phyloP scores from a whole-genome alignment of 768 basidiomycete species.

The Brasilioporus rufonigricans region DNA sequence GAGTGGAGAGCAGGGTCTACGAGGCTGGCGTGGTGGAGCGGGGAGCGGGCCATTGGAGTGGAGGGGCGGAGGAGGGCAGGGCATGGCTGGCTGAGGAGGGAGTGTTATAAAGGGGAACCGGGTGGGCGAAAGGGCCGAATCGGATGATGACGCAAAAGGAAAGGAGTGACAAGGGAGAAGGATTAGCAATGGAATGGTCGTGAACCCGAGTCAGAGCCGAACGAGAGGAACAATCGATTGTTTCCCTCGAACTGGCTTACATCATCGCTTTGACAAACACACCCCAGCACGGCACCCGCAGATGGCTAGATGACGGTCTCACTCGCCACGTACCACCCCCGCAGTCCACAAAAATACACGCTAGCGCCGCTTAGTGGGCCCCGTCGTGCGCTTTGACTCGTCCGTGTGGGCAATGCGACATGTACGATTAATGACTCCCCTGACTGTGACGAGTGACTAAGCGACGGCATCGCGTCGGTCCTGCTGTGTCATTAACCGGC shows the following conservation, averaged over 20 bases:
- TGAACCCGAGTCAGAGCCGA: constrained; percentile 25
- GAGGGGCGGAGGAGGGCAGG: constrained; percentile 1
- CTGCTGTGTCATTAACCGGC: constrained; percentile 2
- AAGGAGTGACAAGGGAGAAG: constrained; percentile 17
- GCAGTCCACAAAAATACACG: too few species aligned
- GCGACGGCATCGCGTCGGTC: constrained; percentile 8
- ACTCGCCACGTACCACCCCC: too few species aligned
- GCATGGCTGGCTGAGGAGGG: constrained; percentile 10
- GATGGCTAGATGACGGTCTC: neutral
- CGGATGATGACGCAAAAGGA: constrained; percentile 31
- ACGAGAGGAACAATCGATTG: neutral
- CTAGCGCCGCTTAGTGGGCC: neutral
- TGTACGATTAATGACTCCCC: neutral
- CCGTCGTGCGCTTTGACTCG: neutral
- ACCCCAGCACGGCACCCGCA: neutral
- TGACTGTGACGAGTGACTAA: constrained; percentile 13
- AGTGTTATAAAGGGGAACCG: constrained; percentile 34
- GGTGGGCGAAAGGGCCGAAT: constrained; percentile 34
- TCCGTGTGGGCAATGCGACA: neutral
- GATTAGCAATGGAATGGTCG: constrained; percentile 30
- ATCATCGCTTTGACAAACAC: neutral
- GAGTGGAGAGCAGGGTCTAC: constrained; percentile 64
- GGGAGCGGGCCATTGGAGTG: constrained; percentile 25
- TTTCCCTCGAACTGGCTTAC: constrained; percentile 10
- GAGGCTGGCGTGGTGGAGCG: constrained; percentile 50